Conservation (phyloP, 106 monocot species). For the Posidonia australis region DNA sequence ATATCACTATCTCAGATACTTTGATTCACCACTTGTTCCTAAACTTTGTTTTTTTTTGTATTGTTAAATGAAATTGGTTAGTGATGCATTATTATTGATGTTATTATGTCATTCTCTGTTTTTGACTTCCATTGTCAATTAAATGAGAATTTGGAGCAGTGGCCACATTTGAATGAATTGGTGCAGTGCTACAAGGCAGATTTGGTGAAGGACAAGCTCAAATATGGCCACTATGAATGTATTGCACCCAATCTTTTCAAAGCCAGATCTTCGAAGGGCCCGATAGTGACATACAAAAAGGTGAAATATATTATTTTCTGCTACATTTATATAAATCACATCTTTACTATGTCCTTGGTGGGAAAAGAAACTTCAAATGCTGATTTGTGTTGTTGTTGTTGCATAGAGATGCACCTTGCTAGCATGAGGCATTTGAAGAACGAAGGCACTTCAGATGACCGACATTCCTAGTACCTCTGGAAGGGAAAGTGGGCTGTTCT, state of each 20-base stretch:
- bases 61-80: neutral
- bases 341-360: too few species aligned
- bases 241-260: slow-evolving; percentile 52
- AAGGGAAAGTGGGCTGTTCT: slow-evolving; percentile 24
- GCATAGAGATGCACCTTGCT: slow-evolving; percentile 65
- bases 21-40: too few species aligned
- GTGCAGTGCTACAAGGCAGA: slow-evolving; percentile 88
- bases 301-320: slow-evolving; percentile 16
- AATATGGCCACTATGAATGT: slow-evolving; percentile 80
- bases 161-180: slow-evolving; percentile 96
- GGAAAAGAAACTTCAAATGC: too few species aligned
- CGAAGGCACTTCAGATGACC: slow-evolving; percentile 61
- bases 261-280: slow-evolving; percentile 95
- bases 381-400: neutral
- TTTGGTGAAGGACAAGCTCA: slow-evolving; percentile 80
- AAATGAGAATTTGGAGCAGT: slow-evolving; percentile 88
- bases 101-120: too few species aligned
- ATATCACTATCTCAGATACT: too few species aligned
- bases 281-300: slow-evolving; percentile 96
- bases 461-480: slow-evolving; percentile 89
- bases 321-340: neutral
- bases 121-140: slow-evolving; percentile 27
- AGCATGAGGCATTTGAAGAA: slow-evolving; percentile 52
- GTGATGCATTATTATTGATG: neutral
- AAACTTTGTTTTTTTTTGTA: too few species aligned